Evolutionary conservation across 2,329 filamentous ascomycete species (phyloP), one percentile per base, ranked within the genome.

Genomic region (Colletotrichum aenigma): DNA sequence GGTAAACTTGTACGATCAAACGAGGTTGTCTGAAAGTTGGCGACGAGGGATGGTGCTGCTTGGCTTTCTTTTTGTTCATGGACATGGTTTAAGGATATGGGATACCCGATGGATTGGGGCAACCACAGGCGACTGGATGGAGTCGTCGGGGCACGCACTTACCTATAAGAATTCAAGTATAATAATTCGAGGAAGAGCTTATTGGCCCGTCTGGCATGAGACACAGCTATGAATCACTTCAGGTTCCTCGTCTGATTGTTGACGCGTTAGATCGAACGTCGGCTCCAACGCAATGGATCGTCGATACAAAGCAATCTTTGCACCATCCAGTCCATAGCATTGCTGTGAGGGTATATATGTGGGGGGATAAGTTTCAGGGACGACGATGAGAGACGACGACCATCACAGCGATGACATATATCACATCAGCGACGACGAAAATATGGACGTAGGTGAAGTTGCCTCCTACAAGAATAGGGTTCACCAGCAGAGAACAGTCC

Each of bases 81-180:
- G 18, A 58, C 7, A 70, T 34, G 66, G 56, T 28, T 56, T 52
- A 8, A 48, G 48, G 32, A 62, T 66, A 60, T 66, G 72, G 55
- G 66, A 75, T 75, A 75, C 72, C 72, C 72, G 34, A 52, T 61
- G 61, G 24, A 60, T 36, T 61, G 28, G 36, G 55, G 30, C 58
- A 65, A 24, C 18, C 13, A n/a, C 9, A 12, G 4, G 38, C 43
- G 26, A 32, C 36, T 55, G 4, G 6, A 15, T n/a, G 16, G 38
- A 15, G 24, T 55, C 28, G 26, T 30, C 1, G 18, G 4, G 43
- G 6, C n/a, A 21, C 12, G 43, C n/a, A 52, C 38, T 52, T 52
- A 52, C 43, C n/a, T 21, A 21, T 0, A 2, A 21, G 43, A 52
- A 21, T 52, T 48, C 43, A 52, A 52, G 43, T 13, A 52, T 21